Evolutionary conservation across 2,329 filamentous ascomycete species (phyloP).

Genomic region (Ophiostoma sp.): DNA sequence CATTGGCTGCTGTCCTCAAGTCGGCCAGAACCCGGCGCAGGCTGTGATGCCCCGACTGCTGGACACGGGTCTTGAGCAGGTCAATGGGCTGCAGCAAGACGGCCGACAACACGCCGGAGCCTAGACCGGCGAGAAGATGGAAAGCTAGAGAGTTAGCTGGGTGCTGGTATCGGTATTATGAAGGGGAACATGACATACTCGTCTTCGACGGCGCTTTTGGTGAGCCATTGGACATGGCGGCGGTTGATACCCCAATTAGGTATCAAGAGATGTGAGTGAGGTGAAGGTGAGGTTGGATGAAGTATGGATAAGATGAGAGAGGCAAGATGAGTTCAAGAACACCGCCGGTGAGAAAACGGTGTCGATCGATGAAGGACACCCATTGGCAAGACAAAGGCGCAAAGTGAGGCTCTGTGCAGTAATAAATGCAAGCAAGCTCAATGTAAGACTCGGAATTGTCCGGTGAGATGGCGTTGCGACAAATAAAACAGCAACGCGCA

Average conservation of each 20-base stretch:
- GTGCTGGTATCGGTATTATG: not conserved
- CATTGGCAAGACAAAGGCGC: constrained; percentile 13
- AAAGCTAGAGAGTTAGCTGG: constrained; percentile 53
- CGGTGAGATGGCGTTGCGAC: not conserved
- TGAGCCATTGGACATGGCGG: constrained; percentile 40
- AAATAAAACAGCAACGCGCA: not conserved
- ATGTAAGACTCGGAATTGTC: not conserved
- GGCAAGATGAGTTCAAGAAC: not conserved
- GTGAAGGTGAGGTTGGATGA: not conserved
- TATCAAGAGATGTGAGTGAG: not conserved
- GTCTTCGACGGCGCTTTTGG: constrained; percentile 39
- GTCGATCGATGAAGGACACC: constrained; percentile 10
- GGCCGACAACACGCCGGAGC: constrained; percentile 83
- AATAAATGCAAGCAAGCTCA: not conserved
- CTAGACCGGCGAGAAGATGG: constrained; percentile 86
- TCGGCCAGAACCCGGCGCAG: constrained; percentile 67
- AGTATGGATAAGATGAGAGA: not conserved
- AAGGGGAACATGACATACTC: constrained; percentile 31
- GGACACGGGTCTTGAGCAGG: constrained; percentile 92
- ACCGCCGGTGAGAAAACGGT: constrained; percentile 22
- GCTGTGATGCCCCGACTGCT: constrained; percentile 75
- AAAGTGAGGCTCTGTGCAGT: too few species aligned
- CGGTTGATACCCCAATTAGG: not conserved
- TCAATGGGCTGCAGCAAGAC: constrained; percentile 92
- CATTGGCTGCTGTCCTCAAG: constrained; percentile 53